Conservation (phyloP, 331 rosid species). For the Dryas integrifolia region DNA sequence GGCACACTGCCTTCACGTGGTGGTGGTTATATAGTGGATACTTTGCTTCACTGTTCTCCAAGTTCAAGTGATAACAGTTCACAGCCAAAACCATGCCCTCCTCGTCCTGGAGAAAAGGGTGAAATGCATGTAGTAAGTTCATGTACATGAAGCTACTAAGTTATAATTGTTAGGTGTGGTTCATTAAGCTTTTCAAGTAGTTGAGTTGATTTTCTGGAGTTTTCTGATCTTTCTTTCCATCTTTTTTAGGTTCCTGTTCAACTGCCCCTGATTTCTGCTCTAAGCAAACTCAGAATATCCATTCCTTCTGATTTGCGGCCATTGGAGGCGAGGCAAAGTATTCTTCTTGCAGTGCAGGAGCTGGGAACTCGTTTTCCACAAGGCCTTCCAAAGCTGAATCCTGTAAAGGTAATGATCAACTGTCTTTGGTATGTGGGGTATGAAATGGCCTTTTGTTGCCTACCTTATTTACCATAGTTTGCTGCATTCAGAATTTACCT, state of each 20-base stretch:
- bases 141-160: neutral
- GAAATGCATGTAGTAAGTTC: constrained; percentile 98
- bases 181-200: neutral
- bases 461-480: neutral
- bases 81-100: constrained; percentile 91
- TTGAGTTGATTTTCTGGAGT: constrained; percentile 11
- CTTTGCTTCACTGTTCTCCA: constrained; percentile 88
- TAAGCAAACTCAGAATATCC: constrained; percentile 75
- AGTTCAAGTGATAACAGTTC: constrained; percentile 67
- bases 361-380: constrained; percentile 80
- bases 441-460: neutral
- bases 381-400: constrained; percentile 96
- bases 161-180: constrained; percentile 1
- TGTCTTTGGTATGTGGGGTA: constrained; percentile 1
- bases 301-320: constrained; percentile 95
- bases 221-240: constrained; percentile 26
- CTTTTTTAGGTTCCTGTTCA: constrained; percentile 87
- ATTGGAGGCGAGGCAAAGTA: constrained; percentile 91
- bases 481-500: neutral
- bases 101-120: constrained; percentile 92
- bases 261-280: constrained; percentile 68
- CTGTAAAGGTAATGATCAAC: constrained; percentile 64
- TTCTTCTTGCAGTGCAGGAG: constrained; percentile 88
- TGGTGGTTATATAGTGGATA: constrained; percentile 87
- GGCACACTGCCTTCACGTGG: constrained; percentile 41